A percentile compares a stretch with the other conserved stretches of the same genome.
Evolutionary conservation across 371 early-diverging fungal genomes (phyloP).

Genomic region (Mortierella sp.): DNA sequence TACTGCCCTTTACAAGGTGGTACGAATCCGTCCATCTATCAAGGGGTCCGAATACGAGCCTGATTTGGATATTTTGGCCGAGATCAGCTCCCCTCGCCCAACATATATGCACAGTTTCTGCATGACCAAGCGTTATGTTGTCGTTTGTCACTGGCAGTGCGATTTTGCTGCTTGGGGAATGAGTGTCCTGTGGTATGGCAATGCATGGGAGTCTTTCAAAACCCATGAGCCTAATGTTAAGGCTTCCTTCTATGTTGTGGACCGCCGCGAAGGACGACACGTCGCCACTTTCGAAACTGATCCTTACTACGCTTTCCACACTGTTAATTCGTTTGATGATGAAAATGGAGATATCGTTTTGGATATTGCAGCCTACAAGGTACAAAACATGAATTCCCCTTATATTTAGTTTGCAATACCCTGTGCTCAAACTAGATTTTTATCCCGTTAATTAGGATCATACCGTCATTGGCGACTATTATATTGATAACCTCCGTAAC

Average conservation of each 20-base stretch:
- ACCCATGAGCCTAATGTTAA: conserved; percentile 57
- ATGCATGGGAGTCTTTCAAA: conserved; percentile 58
- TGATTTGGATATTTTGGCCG: conserved; percentile 59
- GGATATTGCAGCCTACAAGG: conserved; percentile 45
- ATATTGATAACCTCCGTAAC: conserved; percentile 37
- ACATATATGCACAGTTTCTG: conserved; percentile 74
- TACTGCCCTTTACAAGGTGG: conserved; percentile 52
- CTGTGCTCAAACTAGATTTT: conserved; percentile 16
- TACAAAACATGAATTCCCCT: conserved; percentile 13
- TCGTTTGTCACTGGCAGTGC: conserved; percentile 66
- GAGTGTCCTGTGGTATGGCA: conserved; percentile 61
- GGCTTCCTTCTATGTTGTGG: conserved; percentile 63
- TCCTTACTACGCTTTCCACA: conserved; percentile 68
- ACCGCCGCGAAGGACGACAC: conserved; percentile 60
- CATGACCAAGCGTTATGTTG: conserved; percentile 67
- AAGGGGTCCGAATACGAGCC: conserved; percentile 47
- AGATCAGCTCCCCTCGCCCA: conserved; percentile 59
- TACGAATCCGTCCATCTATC: conserved; percentile 34
- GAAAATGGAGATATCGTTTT: conserved; percentile 51
- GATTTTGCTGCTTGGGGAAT: conserved; percentile 58
- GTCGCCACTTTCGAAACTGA: conserved; percentile 63
- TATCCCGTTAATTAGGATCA: conserved; percentile 35
- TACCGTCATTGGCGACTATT: conserved; percentile 47
- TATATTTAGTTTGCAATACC: too few relatives aligned
- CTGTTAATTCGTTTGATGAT: conserved; percentile 67